phyloP scores from a whole-genome alignment of 140 eudicot genomes.

The Oenanthe javanica region DNA sequence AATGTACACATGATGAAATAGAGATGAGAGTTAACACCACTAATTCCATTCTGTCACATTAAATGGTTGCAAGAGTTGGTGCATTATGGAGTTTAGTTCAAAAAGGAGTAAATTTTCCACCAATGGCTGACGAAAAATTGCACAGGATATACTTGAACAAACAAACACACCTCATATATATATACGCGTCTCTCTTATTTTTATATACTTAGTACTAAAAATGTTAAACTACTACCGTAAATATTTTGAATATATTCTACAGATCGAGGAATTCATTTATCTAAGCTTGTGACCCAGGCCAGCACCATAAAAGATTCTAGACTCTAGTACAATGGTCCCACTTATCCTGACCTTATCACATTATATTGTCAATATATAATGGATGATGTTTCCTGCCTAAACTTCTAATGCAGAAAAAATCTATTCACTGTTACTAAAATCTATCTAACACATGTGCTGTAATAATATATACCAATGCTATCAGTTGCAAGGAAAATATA shows the following conservation, averaged over 20 bases:
- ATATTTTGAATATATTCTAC: too few relatives aligned
- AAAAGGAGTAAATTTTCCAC: too few relatives aligned
- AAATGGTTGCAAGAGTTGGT: background rate
- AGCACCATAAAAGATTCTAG: too few relatives aligned
- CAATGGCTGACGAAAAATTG: background rate
- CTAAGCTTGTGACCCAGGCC: too few relatives aligned
- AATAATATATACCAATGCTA: background rate
- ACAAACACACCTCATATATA: too few relatives aligned
- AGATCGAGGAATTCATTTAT: too few relatives aligned
- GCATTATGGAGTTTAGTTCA: background rate
- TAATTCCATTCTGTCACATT: background rate
- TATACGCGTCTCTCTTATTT: too few relatives aligned
- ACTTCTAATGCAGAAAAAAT: background rate
- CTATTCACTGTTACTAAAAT: background rate
- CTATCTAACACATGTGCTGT: background rate
- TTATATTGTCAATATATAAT: background rate
- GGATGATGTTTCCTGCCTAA: background rate
- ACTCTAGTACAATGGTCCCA: background rate
- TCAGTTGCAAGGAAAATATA: background rate
- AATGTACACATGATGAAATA: background rate
- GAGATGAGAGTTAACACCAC: background rate
- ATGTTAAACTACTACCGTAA: too few relatives aligned
- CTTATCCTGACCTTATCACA: conserved; percentile 3
- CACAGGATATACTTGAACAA: background rate
- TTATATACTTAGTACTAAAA: too few relatives aligned